Evolutionary conservation across 2,329 filamentous ascomycete species (phyloP).

Genomic region (Exophiala sideris): DNA sequence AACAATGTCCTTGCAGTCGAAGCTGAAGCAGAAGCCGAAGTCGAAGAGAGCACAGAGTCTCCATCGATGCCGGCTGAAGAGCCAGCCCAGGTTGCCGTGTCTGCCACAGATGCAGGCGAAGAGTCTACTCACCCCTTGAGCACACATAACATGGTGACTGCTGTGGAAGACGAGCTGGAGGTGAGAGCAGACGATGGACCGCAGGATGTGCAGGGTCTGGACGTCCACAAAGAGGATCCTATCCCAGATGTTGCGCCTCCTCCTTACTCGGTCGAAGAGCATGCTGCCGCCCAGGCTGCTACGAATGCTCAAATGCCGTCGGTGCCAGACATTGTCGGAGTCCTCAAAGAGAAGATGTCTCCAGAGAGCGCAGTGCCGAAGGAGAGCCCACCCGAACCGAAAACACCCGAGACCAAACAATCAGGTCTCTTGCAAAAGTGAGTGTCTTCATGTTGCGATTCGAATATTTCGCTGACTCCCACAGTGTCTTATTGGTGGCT

Average conservation of each 20-base stretch:
- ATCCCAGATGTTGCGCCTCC: constrained; percentile 23
- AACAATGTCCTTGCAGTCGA: constrained; percentile 46
- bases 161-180: neutral
- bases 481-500: constrained; percentile 11
- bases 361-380: neutral
- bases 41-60: neutral
- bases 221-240: constrained; percentile 9
- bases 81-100: neutral
- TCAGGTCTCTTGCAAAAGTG: constrained; percentile 5
- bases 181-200: neutral
- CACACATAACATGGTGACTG: neutral
- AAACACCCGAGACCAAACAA: too few species aligned
- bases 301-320: neutral
- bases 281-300: neutral
- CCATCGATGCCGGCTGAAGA: neutral
- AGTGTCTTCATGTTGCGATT: neutral
- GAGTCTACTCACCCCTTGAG: too few species aligned
- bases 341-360: neutral
- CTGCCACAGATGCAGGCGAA: neutral
- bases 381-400: too few species aligned
- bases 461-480: neutral
- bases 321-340: neutral
- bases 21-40: constrained; percentile 2
- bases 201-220: neutral
- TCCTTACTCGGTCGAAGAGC: constrained; percentile 15